Evolutionary conservation across 2,329 filamentous ascomycete genomes (phyloP), one percentile per base, ranked within the genome.

Genomic region (Parastagonospora avenae): DNA sequence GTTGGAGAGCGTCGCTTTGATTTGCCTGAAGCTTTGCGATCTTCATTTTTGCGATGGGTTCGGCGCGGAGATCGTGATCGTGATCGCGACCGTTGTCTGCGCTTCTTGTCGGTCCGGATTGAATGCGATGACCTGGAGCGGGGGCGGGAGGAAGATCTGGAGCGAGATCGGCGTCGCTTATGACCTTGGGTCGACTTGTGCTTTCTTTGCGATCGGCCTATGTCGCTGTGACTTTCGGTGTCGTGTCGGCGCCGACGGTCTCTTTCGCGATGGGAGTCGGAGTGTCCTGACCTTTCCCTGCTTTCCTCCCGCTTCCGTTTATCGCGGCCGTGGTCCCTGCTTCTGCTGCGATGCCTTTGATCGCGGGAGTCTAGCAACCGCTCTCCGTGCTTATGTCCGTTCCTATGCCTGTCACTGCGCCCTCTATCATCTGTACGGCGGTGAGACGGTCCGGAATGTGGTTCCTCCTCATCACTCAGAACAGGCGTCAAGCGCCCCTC

Each of bases 401-500:
- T 48, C 6, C 42, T 50, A 9, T 37, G 47, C 9, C 49, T 37
- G 7, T 50, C 45, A 10, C 54, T 66, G n/a, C 65, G 65, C n/a
- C 65, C 46, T 2, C 42, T 45, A 19, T 60, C 31, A 30, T 57
- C 62, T 12, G 46, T 45, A 16, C 50, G 59, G 36, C 63, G 60
- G 16, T 54, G 62, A 27, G 59, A 54, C 14, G 47, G 64, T 48
- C 52, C 38, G n/a, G 53, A 27, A 10, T 36, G 28, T 7, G 52
- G 44, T 8, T 67, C 56, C 12, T 67, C 57, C 29, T 62, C 54
- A 10, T 62, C 54, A 16, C 49, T 49, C 14, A 43, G 7, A 10
- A 55, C 46, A 8, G 65, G 62, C 8, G 63, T 66, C 10, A 70
- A 54, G 14, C 66, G 60, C 10, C 60, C 57, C 16, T 63, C 61